Conservation (phyloP, 1,284 basidiomycete genomes). For the Cutaneotrichosporon curvatum region DNA sequence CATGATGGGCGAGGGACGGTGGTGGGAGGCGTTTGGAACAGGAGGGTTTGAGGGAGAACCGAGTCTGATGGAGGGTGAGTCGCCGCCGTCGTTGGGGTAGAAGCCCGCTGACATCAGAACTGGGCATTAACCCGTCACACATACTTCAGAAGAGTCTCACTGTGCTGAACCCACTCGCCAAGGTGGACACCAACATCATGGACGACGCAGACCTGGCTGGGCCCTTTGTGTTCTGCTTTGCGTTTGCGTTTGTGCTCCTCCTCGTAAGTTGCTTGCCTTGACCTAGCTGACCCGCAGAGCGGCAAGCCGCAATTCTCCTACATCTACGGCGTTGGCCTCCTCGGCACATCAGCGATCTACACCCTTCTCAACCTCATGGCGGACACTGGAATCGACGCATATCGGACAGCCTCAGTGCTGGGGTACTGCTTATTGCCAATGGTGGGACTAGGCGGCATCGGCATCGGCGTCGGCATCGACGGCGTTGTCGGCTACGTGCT, state of each 20-base stretch:
- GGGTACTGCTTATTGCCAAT: conserved; percentile 97
- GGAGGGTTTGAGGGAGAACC: conserved; percentile 93
- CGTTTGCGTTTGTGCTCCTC: conserved; percentile 84
- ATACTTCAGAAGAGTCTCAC: conserved; percentile 90
- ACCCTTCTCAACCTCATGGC: conserved; percentile 96
- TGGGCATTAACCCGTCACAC: conserved; percentile 95
- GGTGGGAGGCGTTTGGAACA: conserved; percentile 94
- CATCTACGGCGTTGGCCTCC: conserved; percentile 93
- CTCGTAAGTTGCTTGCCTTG: conserved; percentile 58
- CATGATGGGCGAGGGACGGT: conserved; percentile 63
- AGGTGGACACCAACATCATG: conserved; percentile 92
- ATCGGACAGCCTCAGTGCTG: conserved; percentile 88
- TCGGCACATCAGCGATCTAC: conserved; percentile 93
- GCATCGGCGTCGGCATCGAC: conserved; percentile 79
- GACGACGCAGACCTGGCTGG: conserved; percentile 98
- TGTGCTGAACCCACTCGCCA: conserved; percentile 84
- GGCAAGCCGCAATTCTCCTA: conserved; percentile 99
- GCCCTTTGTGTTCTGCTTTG: conserved; percentile 84
- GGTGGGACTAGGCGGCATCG: conserved; percentile 87
- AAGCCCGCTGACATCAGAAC: conserved; percentile 58
- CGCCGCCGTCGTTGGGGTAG: no score
- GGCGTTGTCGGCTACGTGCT: conserved; percentile 75
- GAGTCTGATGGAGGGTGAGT: conserved; percentile 77
- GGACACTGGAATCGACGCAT: conserved; percentile 89
- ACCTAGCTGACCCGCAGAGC: conserved; percentile 59